Evolutionary conservation across 2,329 filamentous ascomycete genomes (phyloP).

Genomic region (Aspergillus thermomutatus): DNA sequence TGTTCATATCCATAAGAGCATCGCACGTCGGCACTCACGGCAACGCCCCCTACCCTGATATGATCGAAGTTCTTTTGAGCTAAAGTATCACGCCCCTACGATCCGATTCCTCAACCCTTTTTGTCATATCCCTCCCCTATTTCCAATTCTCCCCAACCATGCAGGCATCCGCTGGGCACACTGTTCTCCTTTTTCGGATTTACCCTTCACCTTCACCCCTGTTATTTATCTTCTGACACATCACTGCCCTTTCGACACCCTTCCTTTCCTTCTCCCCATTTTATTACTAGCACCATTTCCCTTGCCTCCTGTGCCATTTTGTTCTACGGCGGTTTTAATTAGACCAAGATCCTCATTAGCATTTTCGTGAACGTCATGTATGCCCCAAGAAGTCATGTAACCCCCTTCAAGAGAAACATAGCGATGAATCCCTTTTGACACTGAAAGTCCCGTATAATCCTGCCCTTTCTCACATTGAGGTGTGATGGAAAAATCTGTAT

Average conservation of each 20-base stretch:
- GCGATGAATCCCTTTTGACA: conserved; percentile 27
- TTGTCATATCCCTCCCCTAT: conserved; percentile 15
- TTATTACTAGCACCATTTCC: conserved; percentile 12
- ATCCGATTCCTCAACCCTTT: conserved; percentile 16
- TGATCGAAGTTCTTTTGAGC: background rate
- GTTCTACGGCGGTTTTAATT: conserved; percentile 31
- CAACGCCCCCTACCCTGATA: background rate
- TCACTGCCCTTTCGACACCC: background rate
- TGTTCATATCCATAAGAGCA: conserved; percentile 1
- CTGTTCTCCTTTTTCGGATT: conserved; percentile 1
- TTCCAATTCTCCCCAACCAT: conserved; percentile 18
- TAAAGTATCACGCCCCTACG: conserved; percentile 1
- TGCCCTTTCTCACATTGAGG: conserved; percentile 16
- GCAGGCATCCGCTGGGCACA: conserved; percentile 10
- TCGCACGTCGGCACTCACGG: conserved; percentile 5
- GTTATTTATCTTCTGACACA: conserved; percentile 1
- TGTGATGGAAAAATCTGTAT: conserved; percentile 26
- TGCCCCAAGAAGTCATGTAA: conserved; percentile 43
- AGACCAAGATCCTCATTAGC: conserved; percentile 34
- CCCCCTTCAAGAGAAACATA: conserved; percentile 28
- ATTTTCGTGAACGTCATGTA: conserved; percentile 33
- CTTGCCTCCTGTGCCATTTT: conserved; percentile 6
- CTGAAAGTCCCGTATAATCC: conserved; percentile 18
- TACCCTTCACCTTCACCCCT: background rate
- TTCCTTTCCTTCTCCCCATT: conserved; percentile 12